Evolutionary conservation across 306 rosid species (phyloP).

Genomic region (Vigna mungo): DNA sequence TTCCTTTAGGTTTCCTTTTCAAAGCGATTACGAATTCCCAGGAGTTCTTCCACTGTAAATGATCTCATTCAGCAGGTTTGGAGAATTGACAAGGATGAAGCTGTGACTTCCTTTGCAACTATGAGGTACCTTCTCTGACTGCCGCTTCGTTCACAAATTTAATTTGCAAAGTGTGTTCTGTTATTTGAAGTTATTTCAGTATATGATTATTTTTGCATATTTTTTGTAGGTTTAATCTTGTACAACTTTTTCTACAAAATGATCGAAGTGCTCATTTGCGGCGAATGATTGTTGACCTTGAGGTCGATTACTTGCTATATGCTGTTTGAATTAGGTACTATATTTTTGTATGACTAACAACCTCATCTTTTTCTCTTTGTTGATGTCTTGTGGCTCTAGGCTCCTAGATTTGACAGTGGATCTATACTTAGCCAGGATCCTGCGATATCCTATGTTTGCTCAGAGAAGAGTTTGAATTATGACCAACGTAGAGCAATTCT

Average conservation of each 20-base stretch:
- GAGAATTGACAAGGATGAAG: slow-evolving; percentile 88
- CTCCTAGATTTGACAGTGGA: slow-evolving; percentile 93
- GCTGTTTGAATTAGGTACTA: slow-evolving; percentile 8
- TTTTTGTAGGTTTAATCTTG: slow-evolving; percentile 78
- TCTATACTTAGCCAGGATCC: slow-evolving; percentile 90
- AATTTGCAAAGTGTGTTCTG: slow-evolving; percentile 10
- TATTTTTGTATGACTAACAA: slow-evolving; percentile 1
- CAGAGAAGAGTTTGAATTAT: slow-evolving; percentile 75
- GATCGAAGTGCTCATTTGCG: slow-evolving; percentile 70
- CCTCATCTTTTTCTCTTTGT: slow-evolving; percentile 37
- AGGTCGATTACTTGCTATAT: slow-evolving; percentile 55
- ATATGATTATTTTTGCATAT: slow-evolving; percentile 46
- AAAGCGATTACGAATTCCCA: slow-evolving; percentile 77
- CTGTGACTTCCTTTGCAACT: slow-evolving; percentile 74
- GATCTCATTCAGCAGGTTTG: slow-evolving; percentile 78
- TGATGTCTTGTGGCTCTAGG: slow-evolving; percentile 56
- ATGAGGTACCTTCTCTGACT: slow-evolving; percentile 71
- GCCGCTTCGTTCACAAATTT: slow-evolving; percentile 19
- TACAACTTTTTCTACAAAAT: slow-evolving; percentile 77
- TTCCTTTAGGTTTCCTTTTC: slow-evolving; percentile 80
- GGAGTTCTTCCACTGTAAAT: slow-evolving; percentile 62
- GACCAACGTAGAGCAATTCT: slow-evolving; percentile 93
- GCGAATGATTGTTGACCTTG: slow-evolving; percentile 87
- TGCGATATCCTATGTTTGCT: slow-evolving; percentile 86
- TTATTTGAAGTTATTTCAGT: slow-evolving; percentile 23